Evolutionary conservation across 2,329 filamentous ascomycete genomes (phyloP).

Genomic region (Fusarium fujikuroi): DNA sequence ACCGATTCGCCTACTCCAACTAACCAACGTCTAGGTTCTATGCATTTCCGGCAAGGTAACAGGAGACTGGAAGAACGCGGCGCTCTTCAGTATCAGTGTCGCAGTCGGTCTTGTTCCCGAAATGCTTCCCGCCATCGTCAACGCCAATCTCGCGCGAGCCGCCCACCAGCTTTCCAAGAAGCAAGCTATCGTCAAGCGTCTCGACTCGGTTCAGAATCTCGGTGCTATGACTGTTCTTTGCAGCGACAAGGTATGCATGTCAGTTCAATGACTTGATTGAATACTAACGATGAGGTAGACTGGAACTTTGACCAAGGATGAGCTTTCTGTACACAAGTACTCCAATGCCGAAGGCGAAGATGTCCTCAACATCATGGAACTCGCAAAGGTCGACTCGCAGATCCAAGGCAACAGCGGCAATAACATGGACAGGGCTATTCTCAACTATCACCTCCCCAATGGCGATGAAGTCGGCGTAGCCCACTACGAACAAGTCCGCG

Average conservation of each 20-base stretch:
- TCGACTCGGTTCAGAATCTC: neutral
- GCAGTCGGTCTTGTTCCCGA: constrained; percentile 1
- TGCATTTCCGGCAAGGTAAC: neutral
- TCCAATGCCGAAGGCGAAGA: neutral
- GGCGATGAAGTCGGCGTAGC: neutral
- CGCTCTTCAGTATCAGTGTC: neutral
- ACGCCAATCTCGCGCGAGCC: neutral
- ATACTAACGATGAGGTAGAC: neutral
- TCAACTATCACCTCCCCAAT: neutral
- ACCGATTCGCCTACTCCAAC: rapidly evolving
- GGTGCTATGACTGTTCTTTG: neutral
- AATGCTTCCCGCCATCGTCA: constrained; percentile 5
- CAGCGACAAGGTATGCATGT: neutral
- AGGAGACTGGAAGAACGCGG: neutral
- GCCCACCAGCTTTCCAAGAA: neutral
- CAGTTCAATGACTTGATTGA: rapidly evolving
- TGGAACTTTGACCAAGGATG: neutral
- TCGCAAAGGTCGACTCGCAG: neutral
- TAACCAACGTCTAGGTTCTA: neutral
- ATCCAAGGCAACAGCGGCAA: constrained; percentile 5
- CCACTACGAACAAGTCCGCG: neutral
- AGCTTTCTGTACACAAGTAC: neutral
- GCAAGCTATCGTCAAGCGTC: neutral
- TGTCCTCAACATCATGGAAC: neutral
- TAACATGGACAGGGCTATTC: constrained; percentile 6